Percentiles rank a stretch among this genome's conserved stretches.
Conservation (phyloP, 2,329 filamentous ascomycete species). For the Fusarium newnesense region DNA sequence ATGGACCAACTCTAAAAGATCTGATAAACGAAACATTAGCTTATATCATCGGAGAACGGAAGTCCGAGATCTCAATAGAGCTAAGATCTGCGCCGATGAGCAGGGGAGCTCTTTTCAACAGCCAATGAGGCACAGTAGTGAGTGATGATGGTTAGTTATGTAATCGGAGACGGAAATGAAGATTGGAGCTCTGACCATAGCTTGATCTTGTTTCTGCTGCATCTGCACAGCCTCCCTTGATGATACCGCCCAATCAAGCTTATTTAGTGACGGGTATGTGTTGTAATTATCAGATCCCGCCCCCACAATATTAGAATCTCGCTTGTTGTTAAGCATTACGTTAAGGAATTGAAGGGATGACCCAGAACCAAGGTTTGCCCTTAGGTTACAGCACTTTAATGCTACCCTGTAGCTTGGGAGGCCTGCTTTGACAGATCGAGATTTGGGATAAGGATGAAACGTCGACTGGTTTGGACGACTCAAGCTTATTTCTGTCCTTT, state of each 20-base stretch:
- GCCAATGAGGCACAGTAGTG: accelerated
- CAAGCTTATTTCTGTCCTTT: neutral
- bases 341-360: neutral
- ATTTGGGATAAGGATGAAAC: neutral
- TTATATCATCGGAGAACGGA: neutral
- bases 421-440: neutral
- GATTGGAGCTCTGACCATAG: neutral
- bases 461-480: neutral
- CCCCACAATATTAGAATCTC: neutral
- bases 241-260: neutral
- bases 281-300: neutral
- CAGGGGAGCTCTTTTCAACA: accelerated
- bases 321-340: neutral
- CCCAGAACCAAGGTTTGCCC: neutral
- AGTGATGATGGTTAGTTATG: accelerated
- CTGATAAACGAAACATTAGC: neutral
- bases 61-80: neutral
- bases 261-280: conserved; percentile 1
- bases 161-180: conserved; percentile 1
- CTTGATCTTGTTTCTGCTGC: neutral
- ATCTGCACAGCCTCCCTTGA: neutral
- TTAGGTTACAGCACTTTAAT: neutral
- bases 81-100: neutral
- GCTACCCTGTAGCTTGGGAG: neutral
- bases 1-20: neutral